Conservation (phyloP, 768 basidiomycete species). For the Russula foetens region DNA sequence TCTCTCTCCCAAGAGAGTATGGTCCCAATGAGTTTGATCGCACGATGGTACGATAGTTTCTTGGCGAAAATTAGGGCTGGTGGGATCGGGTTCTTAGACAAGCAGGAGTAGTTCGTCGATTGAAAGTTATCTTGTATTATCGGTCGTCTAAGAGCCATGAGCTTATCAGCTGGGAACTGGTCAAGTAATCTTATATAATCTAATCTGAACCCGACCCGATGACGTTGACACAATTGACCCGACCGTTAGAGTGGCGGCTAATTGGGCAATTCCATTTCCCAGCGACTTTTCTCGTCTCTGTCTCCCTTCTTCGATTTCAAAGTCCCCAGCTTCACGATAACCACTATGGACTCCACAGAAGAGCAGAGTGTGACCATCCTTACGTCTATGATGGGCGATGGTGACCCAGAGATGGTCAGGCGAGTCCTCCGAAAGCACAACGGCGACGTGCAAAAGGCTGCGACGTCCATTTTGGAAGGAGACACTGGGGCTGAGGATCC, state of each 20-base stretch:
- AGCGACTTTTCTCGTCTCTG: neutral
- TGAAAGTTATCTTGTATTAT: neutral
- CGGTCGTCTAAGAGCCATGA: neutral
- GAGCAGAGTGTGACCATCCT: conserved; percentile 29
- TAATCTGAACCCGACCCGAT: neutral
- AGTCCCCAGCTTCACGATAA: neutral
- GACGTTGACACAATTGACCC: neutral
- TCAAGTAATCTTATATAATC: conserved; percentile 8
- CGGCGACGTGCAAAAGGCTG: conserved; percentile 39
- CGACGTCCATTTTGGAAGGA: conserved; percentile 27
- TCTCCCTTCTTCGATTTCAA: neutral
- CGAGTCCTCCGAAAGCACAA: conserved; percentile 53
- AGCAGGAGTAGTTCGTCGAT: conserved; percentile 24
- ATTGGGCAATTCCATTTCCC: neutral
- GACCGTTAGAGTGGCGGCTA: neutral
- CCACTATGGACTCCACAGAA: conserved; percentile 21
- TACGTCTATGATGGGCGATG: conserved; percentile 33
- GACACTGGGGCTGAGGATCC: conserved; percentile 20
- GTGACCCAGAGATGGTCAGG: conserved; percentile 40
- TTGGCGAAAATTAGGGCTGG: conserved; percentile 47
- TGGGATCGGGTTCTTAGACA: conserved; percentile 57
- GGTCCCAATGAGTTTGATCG: conserved; percentile 55
- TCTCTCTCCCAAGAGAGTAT: conserved; percentile 40
- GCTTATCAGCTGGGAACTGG: neutral
- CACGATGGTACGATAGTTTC: conserved; percentile 68